These are phyloP conservation scores for Phytomonas sp. DNA, from an alignment of 208 protist genomes.

Conservation along the genomic window DNA sequence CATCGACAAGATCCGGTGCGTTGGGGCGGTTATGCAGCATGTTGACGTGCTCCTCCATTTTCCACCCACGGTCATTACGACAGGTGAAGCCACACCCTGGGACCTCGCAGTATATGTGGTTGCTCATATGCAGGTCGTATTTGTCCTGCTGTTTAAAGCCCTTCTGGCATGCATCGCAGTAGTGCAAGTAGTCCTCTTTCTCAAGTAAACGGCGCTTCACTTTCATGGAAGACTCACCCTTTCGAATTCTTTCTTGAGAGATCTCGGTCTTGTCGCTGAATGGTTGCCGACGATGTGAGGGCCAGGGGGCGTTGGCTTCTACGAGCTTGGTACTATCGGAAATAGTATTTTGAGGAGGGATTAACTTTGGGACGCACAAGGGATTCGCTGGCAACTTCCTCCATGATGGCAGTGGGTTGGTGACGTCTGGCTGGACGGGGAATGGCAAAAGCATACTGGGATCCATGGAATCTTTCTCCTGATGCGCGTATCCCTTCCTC, in stretches of 20 bases:
- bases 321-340: not conserved
- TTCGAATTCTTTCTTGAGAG: not conserved
- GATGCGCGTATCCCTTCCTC: not conserved
- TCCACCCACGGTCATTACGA: constrained; percentile 42
- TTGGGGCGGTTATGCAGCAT: constrained; percentile 78
- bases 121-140: constrained; percentile 52
- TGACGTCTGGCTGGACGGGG: not conserved
- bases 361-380: not conserved
- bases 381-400: not conserved
- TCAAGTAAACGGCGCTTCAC: not conserved
- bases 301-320: not conserved
- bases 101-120: constrained; percentile 76
- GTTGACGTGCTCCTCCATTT: constrained; percentile 85
- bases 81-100: constrained; percentile 84
- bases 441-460: not conserved
- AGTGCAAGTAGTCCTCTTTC: constrained; percentile 26
- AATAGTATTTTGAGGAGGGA: too few relatives aligned
- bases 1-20: constrained; percentile 73
- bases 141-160: constrained; percentile 40
- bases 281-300: not conserved
- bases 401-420: not conserved
- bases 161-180: constrained; percentile 81
- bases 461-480: not conserved
- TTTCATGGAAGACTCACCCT: not conserved
- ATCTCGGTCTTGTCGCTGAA: not conserved